Evolutionary conservation across 805 yeast species (phyloP), one percentile per base, ranked within the genome.

Genomic region (Ogataea haglerorum): DNA sequence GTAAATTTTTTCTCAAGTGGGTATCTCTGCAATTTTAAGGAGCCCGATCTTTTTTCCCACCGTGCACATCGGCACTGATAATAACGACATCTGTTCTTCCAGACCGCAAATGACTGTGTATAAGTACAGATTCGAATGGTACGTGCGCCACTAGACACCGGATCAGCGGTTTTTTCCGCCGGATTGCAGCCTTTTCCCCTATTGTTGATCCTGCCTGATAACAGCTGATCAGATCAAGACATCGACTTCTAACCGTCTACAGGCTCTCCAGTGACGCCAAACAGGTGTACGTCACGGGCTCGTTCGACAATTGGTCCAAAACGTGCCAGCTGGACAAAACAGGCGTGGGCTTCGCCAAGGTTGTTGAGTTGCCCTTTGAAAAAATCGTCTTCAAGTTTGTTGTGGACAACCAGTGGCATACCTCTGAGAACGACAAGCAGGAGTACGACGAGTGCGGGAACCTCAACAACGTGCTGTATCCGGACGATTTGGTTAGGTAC

Each of bases 251-350:
- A 22, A 38, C 37, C n/a, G 6, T 29, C 18, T 12, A 14, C 19
- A 65, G 69, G 69, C 66, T 66, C 6, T 46, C 50, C 5, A 14
- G 44, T 2, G 31, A 47, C 32, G 62, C 58, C 5, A 45, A 45
- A 3, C 56, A 64, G n/a, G 83, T 78, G 30, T 73, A 70, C 46
- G 77, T 79, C 33, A 75, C 83, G 27, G 84, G 84, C n/a, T 66
- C 74, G 21, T 75, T 75, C 54, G 82, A 76, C 51, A 66, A 73
- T 51, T 79, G 85, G 85, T 42, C 68, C 28, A 68, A 70, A 52
- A 61, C 75, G 3, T 64, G 71, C 34, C 62, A 60, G 21, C 60
- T 78, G 40, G 65, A 64, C 27, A 65, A 65, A 52, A 67, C 64
- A 36, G 58, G 67, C 18, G 72, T 40, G 3, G 39, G 43, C 5